Evolutionary conservation across 108 stramenopile species (phyloP), one percentile per base, ranked within the genome.

Genomic region (Conticribra weissflogii): DNA sequence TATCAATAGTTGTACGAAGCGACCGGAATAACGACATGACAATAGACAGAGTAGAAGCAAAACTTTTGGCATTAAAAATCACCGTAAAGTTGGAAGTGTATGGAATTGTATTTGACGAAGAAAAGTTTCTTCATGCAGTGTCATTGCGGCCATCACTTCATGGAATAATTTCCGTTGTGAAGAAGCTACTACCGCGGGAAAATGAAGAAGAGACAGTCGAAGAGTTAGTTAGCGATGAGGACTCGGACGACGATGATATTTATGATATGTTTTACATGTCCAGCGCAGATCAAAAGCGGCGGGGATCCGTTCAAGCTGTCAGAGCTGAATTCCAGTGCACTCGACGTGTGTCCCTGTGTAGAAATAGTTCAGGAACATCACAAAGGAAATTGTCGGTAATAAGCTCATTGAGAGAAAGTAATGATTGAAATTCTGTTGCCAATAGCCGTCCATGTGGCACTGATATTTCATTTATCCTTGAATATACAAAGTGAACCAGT

Each of bases 1-100:
- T 41, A 9, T 5, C 36, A 41, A 41, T 41, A 9, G 36, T 72
- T 17, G 27, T 55, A 14, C 27, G 63, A 17, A 24, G 25, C 23
- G 46, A 34, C 18, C 33, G 33, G 24, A 12, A 29, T 30, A 36
- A 29, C 27, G 60, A 19, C 16, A 30, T 59, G n/a, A 7, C 2
- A 30, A 60, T 78, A 17, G 77, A 71, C 58, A 65, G 58, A 54
- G 70, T 71, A 7, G 77, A 78, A 36, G 69, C 77, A 23, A 71
- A 53, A 18, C 77, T 71, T 1, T 24, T 78, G 1, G 56, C 58
- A 29, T 70, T 79, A 2, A 79, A 79, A 34, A 79, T 79, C 23
- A 50, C 36, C n/a, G 78, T 79, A n/a, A 79, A 79, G 60, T 53
- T 79, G 29, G 78, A 79, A 51, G 65, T 57, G 30, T 79, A 79